phyloP scores from a whole-genome alignment of 306 rosid species.

The Acacia crassicarpa region DNA sequence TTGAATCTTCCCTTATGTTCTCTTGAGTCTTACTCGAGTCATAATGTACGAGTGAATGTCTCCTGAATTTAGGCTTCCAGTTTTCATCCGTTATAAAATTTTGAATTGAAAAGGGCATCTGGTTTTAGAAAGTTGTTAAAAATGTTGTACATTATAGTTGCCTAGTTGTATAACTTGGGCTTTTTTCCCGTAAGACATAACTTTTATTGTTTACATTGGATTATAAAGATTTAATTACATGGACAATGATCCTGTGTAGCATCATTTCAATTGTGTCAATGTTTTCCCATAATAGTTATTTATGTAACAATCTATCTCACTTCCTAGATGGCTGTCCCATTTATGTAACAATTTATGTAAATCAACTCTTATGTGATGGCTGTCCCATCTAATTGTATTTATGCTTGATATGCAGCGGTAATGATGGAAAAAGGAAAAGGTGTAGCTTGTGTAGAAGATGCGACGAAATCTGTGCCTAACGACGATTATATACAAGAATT shows the following conservation, averaged over 20 bases:
- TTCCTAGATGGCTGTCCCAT: not conserved
- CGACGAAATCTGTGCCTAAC: too few species aligned
- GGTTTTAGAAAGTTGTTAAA: not conserved
- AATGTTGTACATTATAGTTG: not conserved
- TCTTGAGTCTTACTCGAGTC: not conserved
- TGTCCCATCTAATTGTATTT: constrained; percentile 14
- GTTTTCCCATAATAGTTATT: constrained; percentile 12
- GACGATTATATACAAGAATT: too few species aligned
- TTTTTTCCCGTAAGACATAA: constrained; percentile 1
- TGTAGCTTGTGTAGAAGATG: too few species aligned
- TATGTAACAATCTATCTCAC: constrained; percentile 8
- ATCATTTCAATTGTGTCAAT: constrained; percentile 10
- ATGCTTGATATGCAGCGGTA: not conserved
- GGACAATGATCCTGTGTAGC: not conserved
- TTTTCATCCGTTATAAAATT: not conserved
- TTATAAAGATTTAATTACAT: not conserved
- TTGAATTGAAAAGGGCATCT: not conserved
- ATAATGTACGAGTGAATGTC: not conserved
- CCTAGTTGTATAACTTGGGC: not conserved
- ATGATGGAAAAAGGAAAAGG: too few species aligned
- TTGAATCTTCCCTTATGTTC: too few species aligned
- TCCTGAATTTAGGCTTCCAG: not conserved
- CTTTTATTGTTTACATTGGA: constrained; percentile 8
- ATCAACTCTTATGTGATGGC: not conserved
- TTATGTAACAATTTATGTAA: not conserved